Evolutionary conservation across 2,329 filamentous ascomycete species (phyloP).

Genomic region (Alternaria arbusti): DNA sequence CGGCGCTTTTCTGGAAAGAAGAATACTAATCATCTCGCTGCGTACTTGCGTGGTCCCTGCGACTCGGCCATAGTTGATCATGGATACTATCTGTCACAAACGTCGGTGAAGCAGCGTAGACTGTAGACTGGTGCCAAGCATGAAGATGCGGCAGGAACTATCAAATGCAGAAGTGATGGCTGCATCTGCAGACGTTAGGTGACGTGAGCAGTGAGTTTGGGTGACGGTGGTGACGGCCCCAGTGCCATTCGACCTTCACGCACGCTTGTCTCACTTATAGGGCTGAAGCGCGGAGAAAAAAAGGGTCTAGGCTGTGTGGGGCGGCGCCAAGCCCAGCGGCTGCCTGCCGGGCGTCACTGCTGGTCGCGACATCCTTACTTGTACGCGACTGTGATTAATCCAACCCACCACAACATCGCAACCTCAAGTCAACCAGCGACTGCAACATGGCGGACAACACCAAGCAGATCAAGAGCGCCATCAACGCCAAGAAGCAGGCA

Average conservation of each 20-base stretch:
- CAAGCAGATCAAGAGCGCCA: constrained; percentile 34
- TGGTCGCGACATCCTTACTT: constrained; percentile 15
- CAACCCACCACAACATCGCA: constrained; percentile 1
- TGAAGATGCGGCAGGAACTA: background rate
- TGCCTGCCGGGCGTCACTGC: constrained; percentile 17
- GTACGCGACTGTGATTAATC: constrained; percentile 3
- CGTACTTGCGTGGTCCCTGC: background rate
- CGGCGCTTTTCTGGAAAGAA: background rate
- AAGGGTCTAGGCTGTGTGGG: constrained; percentile 15
- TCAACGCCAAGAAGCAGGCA: constrained; percentile 34
- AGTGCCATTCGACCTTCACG: background rate
- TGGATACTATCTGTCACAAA: background rate
- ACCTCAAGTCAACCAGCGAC: background rate
- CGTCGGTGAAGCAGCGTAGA: background rate
- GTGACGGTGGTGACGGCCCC: background rate
- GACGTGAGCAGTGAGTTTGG: background rate
- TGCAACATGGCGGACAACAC: constrained; percentile 31
- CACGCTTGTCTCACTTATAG: constrained; percentile 6
- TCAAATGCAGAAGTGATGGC: background rate
- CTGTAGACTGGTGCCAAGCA: background rate
- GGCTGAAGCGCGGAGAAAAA: constrained; percentile 20
- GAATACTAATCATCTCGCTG: background rate
- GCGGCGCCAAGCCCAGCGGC: constrained; percentile 18
- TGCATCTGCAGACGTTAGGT: background rate
- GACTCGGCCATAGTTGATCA: background rate